Percentiles rank a stretch among this genome's conserved stretches.
These are phyloP conservation scores for Beauveria brongniartii DNA, from an alignment of 2,329 filamentous ascomycete genomes.

Conservation along the genomic window DNA sequence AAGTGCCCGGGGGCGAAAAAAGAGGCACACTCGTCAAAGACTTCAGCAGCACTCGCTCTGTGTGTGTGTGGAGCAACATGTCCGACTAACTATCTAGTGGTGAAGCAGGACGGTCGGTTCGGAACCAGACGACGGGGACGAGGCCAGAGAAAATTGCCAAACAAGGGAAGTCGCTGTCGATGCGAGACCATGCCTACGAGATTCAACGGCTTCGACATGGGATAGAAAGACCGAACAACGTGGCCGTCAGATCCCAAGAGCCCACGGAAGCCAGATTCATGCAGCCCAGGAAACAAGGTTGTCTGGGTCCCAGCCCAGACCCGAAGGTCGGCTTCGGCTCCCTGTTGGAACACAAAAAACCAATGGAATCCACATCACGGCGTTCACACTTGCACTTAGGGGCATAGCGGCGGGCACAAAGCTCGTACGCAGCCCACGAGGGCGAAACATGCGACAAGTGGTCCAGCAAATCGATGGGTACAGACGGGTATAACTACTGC, in stretches of 20 bases:
- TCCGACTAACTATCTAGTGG: background rate
- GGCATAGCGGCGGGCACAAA: constrained; percentile 35
- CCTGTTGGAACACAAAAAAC: constrained; percentile 7
- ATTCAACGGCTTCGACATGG: background rate
- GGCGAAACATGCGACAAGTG: background rate
- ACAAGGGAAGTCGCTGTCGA: background rate
- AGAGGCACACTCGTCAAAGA: background rate
- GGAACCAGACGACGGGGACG: background rate
- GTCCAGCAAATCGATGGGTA: background rate
- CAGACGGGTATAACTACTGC: constrained; percentile 5
- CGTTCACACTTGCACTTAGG: constrained; percentile 50
- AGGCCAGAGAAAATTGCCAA: background rate
- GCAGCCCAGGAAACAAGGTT: background rate
- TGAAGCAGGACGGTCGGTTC: background rate
- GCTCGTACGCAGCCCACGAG: constrained; percentile 8
- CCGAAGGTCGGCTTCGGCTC: constrained; percentile 5
- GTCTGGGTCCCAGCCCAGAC: constrained; percentile 2
- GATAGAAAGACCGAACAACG: background rate
- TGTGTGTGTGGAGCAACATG: constrained; percentile 1
- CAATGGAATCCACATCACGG: constrained; percentile 12
- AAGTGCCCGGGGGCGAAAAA: constrained; percentile 1
- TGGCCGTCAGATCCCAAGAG: background rate
- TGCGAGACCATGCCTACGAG: background rate
- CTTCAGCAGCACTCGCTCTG: background rate
- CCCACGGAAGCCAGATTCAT: background rate